Base-by-base conservation (phyloP, 371 early-diverging fungal species). In the Nosema muscidifuracis region DNA sequence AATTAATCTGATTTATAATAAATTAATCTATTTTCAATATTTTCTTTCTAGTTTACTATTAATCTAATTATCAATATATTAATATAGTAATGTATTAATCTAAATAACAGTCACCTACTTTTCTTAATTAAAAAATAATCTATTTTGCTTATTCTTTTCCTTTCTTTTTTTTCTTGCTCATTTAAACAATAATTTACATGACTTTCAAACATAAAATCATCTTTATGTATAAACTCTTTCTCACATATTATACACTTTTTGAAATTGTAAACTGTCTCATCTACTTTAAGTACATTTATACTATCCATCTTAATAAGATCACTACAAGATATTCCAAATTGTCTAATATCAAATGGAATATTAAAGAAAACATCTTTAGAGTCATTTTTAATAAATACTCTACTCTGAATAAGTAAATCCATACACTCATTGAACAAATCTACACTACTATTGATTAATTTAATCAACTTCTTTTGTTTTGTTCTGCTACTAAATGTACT, bases 111-210 rank as follows among this genome's bases (percentile, higher is more conserved):
- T n/a, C n/a, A n/a, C n/a, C n/a, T n/a, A n/a, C n/a, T n/a, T n/a
- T n/a, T n/a, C n/a, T n/a, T n/a, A n/a, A n/a, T n/a, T n/a, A n/a
- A n/a, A n/a, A n/a, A n/a, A n/a, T n/a, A 20, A 6, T 55, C 36
- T 33, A 68, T 43, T 51, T 24, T 44, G 16, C 0, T 56, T 26
- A 60, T 74, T 22, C 7, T 2, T 1, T 76, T 67, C 40, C n/a
- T 55, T 22, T 58, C 26, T n/a, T 58, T 34, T 33, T 38, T 51
- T 20, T 65, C 15, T 44, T 47, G 20, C 36, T 58, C 43, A 64
- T 76, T 43, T 10, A 72, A 20, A 67, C 77, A 77, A 1, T 15
- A 56, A 30, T 77, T 68, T 3, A 73, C 74, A 55, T 77, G 77
- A 20, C 20, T 42, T 42, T 77, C 56, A 51, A 68, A 67, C 0